Evolutionary conservation across 495 filamentous ascomycete species (phyloP).

Genomic region (Talaromyces liani): DNA sequence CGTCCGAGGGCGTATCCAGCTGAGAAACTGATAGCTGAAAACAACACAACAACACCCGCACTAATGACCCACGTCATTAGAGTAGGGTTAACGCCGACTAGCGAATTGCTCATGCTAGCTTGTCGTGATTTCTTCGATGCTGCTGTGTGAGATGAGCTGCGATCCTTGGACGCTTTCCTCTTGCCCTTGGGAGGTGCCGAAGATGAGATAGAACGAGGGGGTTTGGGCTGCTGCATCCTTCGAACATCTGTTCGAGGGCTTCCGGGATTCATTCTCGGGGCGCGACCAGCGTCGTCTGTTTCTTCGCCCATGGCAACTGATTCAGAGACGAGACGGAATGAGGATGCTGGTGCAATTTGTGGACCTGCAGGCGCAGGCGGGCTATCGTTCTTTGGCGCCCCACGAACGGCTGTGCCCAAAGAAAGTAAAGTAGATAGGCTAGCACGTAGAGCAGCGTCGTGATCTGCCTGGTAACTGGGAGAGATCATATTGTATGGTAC

Average conservation of each 20-base stretch:
- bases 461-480: slow-evolving; percentile 72
- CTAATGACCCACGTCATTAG: slow-evolving; percentile 86
- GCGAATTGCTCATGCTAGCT: slow-evolving; percentile 21
- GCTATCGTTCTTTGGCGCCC: slow-evolving; percentile 58
- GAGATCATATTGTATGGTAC: slow-evolving; percentile 58
- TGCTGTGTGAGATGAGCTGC: slow-evolving; percentile 25
- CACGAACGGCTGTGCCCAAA: slow-evolving; percentile 80
- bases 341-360: slow-evolving; percentile 32
- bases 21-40: slow-evolving; percentile 86
- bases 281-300: slow-evolving; percentile 15
- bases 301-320: slow-evolving; percentile 57
- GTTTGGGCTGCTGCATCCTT: slow-evolving; percentile 16
- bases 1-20: slow-evolving; percentile 85
- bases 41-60: slow-evolving; percentile 85
- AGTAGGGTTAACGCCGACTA: slow-evolving; percentile 46
- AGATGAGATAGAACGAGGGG: slow-evolving; percentile 16
- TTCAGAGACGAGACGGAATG: slow-evolving; percentile 64
- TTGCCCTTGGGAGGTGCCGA: slow-evolving; percentile 33
- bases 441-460: slow-evolving; percentile 87
- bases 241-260: slow-evolving; percentile 6
- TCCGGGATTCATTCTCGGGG: slow-evolving; percentile 11
- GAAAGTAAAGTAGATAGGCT: slow-evolving; percentile 92
- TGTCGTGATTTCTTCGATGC: slow-evolving; percentile 48
- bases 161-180: slow-evolving; percentile 47
- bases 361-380: slow-evolving; percentile 16